Base-by-base conservation (phyloP, 768 basidiomycete species). In the Scleroderma bovista region DNA sequence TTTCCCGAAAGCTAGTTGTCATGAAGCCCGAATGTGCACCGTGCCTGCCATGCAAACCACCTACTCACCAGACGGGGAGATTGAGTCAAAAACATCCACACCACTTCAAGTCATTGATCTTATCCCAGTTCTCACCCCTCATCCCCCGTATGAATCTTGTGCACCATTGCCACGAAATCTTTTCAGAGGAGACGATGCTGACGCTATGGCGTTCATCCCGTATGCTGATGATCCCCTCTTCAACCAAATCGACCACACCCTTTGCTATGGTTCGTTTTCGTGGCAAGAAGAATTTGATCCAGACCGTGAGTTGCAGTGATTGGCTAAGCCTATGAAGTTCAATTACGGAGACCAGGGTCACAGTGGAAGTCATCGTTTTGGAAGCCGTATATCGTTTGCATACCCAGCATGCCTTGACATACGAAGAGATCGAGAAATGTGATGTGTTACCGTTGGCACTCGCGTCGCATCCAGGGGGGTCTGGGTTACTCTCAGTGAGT, bases 191-290 rank as follows among this genome's bases (percentile, higher is more conserved):
- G 84, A 86, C 51, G 85, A 86, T 51, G 66, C 78, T 6, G 69
- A 73, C 51, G 62, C 67, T 19, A 75, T 86, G 72, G 70, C 72
- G 2, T 88, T 85, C 60, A 63, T 85, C 6, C 84, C 84, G 2
- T 79, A 78, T 46, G 71, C 77, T 0, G 84, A 88, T 56, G 84
- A 87, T 39, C 72, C 74, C 3, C 57, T 42, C 0, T 88, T 88
- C 54, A 55, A 78, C 44, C 65, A 61, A 31, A 26, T 40, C 3
- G 57, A 45, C 15, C 76, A 84, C 54, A 57, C 65, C 2, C 46
- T 57, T 13, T 69, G 75, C 5, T 76, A 84, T 60, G 60, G 57
- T 9, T 59, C 60, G 2, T 69, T 80, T 46, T 72, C 73, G 0
- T 88, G 86, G 86, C 73, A 80, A 53, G 36, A 51, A 1, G 34